Base-by-base conservation (phyloP, 2,329 filamentous ascomycete genomes). In the Coniella lustricola region DNA sequence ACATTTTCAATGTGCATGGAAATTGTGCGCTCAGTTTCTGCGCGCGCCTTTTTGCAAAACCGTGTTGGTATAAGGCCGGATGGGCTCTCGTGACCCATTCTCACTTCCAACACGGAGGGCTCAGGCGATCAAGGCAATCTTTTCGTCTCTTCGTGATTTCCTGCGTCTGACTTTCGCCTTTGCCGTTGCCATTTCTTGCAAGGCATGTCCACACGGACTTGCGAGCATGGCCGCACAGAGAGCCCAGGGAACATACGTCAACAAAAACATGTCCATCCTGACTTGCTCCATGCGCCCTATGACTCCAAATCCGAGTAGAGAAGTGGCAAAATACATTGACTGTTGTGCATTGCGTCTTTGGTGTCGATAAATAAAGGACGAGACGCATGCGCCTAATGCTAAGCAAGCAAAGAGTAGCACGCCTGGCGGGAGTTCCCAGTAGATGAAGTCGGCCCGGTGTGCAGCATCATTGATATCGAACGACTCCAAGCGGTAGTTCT, bases 221-320 rank as follows among this genome's bases (percentile, higher is more conserved):
- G 50, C 44, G 5, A 60, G 25, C 66, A 69, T 68, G n/a, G 64
- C 64, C 5, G 55, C 37, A 43, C 59, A 67, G 18, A 64, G 53
- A 3, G 64, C 62, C 62, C 60, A 65, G 1, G 67, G 66, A 17
- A 67, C 51, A 18, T 63, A 59, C 5, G 54, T 63, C 22, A 69
- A 52, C 51, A 68, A 56, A 7, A 67, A 59, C 33, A 65, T 25
- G 51, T 65, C 61, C 3, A 56, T 48, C 47, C 57, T 58, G 2
- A 60, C 56, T 36, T 53, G 55, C 4, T 55, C 42, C 1, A 42
- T 50, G 33, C 63, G 48, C 10, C 64, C 64, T 36, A 56, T 49
- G 5, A 59, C 42, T 17, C 54, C 57, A 3, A 59, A 61, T 1
- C 38, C 41, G 3, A 54, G 44, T 7, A 64, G 55, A 7, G 56